A percentile compares a stretch with the other conserved stretches of the same genome.
Conservation (phyloP, 2,329 filamentous ascomycete genomes). For the Phaeosphaeria sp. region DNA sequence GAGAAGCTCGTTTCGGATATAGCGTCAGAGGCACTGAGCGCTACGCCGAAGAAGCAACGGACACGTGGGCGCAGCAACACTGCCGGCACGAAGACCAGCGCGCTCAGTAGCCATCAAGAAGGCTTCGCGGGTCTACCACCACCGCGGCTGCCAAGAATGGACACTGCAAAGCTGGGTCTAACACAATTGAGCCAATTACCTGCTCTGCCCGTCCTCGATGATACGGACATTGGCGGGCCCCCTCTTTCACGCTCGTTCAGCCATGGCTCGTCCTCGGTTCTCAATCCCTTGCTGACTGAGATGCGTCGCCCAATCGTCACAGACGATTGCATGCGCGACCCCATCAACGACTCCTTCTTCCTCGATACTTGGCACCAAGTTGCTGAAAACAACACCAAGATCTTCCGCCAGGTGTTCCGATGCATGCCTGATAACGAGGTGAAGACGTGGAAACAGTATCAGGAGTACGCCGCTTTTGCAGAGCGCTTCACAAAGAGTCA, state of each 20-base stretch:
- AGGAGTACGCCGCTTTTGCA: constrained; percentile 78
- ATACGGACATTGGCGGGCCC: constrained; percentile 83
- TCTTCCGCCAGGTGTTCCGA: constrained; percentile 91
- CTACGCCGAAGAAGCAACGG: constrained; percentile 54
- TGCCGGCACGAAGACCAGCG: constrained; percentile 38
- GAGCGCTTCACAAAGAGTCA: constrained; percentile 76
- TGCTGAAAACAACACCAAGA: constrained; percentile 92
- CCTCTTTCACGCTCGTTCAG: constrained; percentile 62
- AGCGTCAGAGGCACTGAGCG: constrained; percentile 63
- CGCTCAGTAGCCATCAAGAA: constrained; percentile 33
- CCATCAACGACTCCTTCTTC: constrained; percentile 80
- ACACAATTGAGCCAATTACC: constrained; percentile 73
- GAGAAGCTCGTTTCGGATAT: constrained; percentile 75
- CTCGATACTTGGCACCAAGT: constrained; percentile 86
- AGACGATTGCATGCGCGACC: constrained; percentile 94
- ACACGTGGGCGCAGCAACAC: constrained; percentile 41
- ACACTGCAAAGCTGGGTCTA: constrained; percentile 72
- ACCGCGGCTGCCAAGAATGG: constrained; percentile 63
- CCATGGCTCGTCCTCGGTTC: constrained; percentile 54
- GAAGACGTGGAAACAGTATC: constrained; percentile 90
- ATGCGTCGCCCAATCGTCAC: constrained; percentile 77
- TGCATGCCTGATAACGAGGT: constrained; percentile 98
- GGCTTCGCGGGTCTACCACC: constrained; percentile 64
- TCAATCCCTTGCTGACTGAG: constrained; percentile 64
- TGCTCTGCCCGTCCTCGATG: constrained; percentile 72